These are phyloP conservation scores for Nothophytophthora sp. DNA, from an alignment of 352 stramenopile species.

Conservation along the genomic window DNA sequence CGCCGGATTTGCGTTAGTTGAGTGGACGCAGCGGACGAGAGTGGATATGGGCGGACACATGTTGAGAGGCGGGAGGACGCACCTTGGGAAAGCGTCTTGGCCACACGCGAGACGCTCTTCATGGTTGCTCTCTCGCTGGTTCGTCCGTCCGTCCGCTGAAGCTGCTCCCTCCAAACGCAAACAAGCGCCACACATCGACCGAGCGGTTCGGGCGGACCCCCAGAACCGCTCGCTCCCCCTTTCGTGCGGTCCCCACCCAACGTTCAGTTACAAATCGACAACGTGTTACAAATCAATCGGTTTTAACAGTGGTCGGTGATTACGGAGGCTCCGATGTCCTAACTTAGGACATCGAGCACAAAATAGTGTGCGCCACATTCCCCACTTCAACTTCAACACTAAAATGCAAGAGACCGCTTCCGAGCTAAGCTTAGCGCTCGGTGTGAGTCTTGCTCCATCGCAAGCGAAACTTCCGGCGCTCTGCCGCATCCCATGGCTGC, in stretches of 20 bases:
- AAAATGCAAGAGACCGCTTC: no score
- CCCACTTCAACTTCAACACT: no score
- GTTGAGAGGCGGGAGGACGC: not conserved
- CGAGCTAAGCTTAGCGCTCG: no score
- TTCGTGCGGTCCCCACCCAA: not conserved
- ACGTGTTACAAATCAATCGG: slow-evolving; percentile 22
- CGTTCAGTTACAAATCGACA: no score
- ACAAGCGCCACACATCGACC: slow-evolving; percentile 15
- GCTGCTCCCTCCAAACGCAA: slow-evolving; percentile 20
- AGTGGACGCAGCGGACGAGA: not conserved
- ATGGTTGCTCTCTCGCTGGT: no score
- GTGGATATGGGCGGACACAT: not conserved
- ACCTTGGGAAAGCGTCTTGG: slow-evolving; percentile 35
- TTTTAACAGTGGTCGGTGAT: slow-evolving; percentile 13
- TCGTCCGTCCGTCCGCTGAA: slow-evolving; percentile 1
- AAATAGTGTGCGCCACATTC: no score
- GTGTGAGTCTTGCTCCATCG: no score
- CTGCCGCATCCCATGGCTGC: no score
- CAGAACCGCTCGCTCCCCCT: slow-evolving; percentile 10
- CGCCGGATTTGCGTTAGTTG: no score
- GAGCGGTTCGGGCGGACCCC: no score
- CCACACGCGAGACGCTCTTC: slow-evolving; percentile 38
- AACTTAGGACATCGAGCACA: not conserved
- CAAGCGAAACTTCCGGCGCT: no score
- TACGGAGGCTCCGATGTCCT: not conserved